Evolutionary conservation across 1,284 basidiomycete genomes (phyloP), one percentile per base, ranked within the genome.

Genomic region (Malassezia equina): DNA sequence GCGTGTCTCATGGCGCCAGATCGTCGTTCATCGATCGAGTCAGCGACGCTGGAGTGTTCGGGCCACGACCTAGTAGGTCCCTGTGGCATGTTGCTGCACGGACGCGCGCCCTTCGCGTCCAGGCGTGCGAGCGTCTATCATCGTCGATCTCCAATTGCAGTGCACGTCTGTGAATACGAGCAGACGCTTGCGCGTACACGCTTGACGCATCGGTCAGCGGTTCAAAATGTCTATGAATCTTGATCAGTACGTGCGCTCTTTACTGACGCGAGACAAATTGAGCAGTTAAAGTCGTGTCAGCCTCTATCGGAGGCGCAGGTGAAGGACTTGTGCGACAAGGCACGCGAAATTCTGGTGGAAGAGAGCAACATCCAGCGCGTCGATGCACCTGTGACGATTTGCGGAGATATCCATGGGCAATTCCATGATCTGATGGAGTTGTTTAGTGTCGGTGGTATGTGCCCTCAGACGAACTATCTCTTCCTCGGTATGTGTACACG

Each of bases 351-450:
- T 41, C 62, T 76, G 45, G 88, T 98, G 67, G 93, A 96, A 77
- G 93, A 98, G 77, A 90, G 86, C 7, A 98, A 98, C 73, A 89
- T 98, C 1, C 91, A 96, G 76, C 84, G 86, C 66, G 88, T 98
- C 24, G 90, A 95, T 78, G 86, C 90, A 27, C 93, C 93, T 11
- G 90, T 96, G 4, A 96, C 94, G 48, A 91, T 98, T 76, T 98
- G 94, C 73, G 93, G 93, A 19, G 94, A 98, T 78, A 98, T 98
- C 51, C 93, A 98, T 72, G 93, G 93, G 11, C 93, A 98, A 75
- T 98, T 98, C 76, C 94, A 87, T 76, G 93, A 98, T 76, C 81
- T 98, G 63, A 85, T 95, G 83, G 90, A 98, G 78, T 81, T 96
- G 47, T 96, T 98, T 81, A 86, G 86, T 74, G 84, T 94, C 31